These are phyloP conservation scores for Morella rubra DNA, from an alignment of 306 rosid species.

Conservation along the genomic window DNA sequence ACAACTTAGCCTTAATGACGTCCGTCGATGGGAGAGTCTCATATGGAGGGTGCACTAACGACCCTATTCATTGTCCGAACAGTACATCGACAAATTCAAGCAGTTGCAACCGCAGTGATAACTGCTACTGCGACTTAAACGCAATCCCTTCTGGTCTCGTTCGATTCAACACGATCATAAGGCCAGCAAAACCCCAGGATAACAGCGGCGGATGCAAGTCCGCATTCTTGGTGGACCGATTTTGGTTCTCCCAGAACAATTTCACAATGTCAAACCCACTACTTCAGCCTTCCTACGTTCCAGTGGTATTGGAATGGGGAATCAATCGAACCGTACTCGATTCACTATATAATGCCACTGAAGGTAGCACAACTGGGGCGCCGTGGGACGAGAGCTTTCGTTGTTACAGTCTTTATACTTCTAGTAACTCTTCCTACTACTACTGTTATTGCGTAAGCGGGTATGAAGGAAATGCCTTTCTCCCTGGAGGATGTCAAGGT, in stretches of 20 bases:
- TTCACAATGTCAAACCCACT: not conserved
- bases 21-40: not conserved
- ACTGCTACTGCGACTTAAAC: not conserved
- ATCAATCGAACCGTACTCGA: not conserved
- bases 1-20: slow-evolving; percentile 7
- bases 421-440: not conserved
- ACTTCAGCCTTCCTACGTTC: not conserved
- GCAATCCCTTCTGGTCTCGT: not conserved
- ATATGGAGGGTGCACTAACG: not conserved
- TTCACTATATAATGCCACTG: too few species aligned
- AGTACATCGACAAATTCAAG: not conserved
- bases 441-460: not conserved
- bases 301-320: not conserved
- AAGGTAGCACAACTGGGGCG: too few species aligned
- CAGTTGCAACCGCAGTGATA: not conserved
- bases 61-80: not conserved
- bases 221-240: not conserved
- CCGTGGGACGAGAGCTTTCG: too few species aligned
- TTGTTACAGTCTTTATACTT: not conserved
- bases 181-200: not conserved
- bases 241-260: not conserved
- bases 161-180: not conserved
- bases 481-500: not conserved
- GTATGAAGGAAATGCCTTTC: not conserved
- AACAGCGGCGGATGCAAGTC: not conserved